A percentile compares a stretch with the other conserved stretches of the same genome.
Conservation (phyloP, 768 basidiomycete genomes). For the Flagelloscypha sp. region DNA sequence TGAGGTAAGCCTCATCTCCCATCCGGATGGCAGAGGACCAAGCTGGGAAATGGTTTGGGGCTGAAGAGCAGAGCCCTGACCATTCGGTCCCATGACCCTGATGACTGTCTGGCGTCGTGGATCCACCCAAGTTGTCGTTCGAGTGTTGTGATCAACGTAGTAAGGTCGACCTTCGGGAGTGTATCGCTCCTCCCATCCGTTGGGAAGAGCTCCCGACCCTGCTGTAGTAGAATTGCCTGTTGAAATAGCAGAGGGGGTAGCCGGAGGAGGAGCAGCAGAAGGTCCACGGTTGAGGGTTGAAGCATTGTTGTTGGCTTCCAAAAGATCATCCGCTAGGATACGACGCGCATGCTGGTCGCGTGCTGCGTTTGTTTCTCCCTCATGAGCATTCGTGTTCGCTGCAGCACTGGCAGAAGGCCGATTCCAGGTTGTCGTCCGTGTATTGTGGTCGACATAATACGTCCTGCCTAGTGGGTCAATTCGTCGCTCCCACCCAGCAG, state of each 20-base stretch:
- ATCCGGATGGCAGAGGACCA: constrained; percentile 93
- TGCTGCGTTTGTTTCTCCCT: constrained; percentile 75
- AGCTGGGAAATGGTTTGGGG: constrained; percentile 95
- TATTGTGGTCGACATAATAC: constrained; percentile 99
- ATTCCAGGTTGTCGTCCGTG: constrained; percentile 96
- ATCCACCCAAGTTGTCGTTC: constrained; percentile 99
- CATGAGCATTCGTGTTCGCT: constrained; percentile 62
- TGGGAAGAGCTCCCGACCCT: constrained; percentile 82
- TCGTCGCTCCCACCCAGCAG: constrained; percentile 92
- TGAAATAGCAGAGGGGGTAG: constrained; percentile 42
- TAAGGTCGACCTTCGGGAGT: constrained; percentile 98
- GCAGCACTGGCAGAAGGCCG: constrained; percentile 74
- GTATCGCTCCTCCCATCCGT: constrained; percentile 98
- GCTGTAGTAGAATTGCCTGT: constrained; percentile 50
- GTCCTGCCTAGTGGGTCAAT: constrained; percentile 93
- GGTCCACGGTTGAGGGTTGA: constrained; percentile 24
- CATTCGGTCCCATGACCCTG: constrained; percentile 92
- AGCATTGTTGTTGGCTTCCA: constrained; percentile 49
- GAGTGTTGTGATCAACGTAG: constrained; percentile 98
- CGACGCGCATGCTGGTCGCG: constrained; percentile 82
- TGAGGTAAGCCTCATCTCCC: constrained; percentile 99
- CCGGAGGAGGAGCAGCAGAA: constrained; percentile 33
- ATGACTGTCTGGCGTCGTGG: constrained; percentile 95
- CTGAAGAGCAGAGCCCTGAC: constrained; percentile 80
- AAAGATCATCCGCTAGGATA: constrained; percentile 74